phyloP scores from a whole-genome alignment of 1,284 basidiomycete genomes.

The Marasmius sp. region DNA sequence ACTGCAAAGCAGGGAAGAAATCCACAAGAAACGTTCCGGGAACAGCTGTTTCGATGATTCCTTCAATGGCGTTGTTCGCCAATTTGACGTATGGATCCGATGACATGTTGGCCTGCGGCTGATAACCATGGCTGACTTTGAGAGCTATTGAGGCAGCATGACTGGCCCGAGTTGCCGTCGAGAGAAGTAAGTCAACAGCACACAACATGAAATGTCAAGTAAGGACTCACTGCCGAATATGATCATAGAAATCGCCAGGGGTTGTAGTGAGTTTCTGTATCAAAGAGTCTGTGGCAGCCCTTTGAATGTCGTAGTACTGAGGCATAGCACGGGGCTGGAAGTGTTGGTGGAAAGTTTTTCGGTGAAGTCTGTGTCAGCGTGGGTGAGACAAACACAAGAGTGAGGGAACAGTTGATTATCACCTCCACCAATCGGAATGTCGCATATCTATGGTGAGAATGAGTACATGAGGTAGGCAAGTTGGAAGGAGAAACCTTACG shows the following conservation, averaged over 20 bases:
- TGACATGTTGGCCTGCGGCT: slow-evolving; percentile 24
- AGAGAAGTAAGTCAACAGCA: not conserved
- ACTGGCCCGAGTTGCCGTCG: slow-evolving; percentile 9
- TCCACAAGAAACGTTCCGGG: not conserved
- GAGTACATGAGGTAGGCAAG: not conserved
- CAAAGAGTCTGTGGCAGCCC: slow-evolving; percentile 15
- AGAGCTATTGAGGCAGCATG: slow-evolving; percentile 25
- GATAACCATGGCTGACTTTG: slow-evolving; percentile 28
- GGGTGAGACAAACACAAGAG: not conserved
- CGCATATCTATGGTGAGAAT: slow-evolving; percentile 17
- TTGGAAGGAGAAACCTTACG: too few species aligned
- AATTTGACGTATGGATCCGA: slow-evolving; percentile 24
- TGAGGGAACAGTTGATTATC: not conserved
- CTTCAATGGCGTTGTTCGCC: slow-evolving; percentile 20
- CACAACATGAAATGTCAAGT: not conserved
- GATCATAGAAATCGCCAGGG: slow-evolving; percentile 24
- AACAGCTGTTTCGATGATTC: not conserved
- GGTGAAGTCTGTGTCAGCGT: slow-evolving; percentile 12
- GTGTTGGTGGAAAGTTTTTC: slow-evolving; percentile 22
- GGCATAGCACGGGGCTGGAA: slow-evolving; percentile 17
- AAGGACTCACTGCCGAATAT: slow-evolving; percentile 28
- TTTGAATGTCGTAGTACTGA: slow-evolving; percentile 15
- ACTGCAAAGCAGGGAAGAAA: not conserved
- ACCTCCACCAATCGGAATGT: slow-evolving; percentile 30
- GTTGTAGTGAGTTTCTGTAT: slow-evolving; percentile 18